Percentiles rank a stretch among this genome's conserved stretches.
phyloP scores from a whole-genome alignment of 805 yeast species.

The Torulaspora quercuum region DNA sequence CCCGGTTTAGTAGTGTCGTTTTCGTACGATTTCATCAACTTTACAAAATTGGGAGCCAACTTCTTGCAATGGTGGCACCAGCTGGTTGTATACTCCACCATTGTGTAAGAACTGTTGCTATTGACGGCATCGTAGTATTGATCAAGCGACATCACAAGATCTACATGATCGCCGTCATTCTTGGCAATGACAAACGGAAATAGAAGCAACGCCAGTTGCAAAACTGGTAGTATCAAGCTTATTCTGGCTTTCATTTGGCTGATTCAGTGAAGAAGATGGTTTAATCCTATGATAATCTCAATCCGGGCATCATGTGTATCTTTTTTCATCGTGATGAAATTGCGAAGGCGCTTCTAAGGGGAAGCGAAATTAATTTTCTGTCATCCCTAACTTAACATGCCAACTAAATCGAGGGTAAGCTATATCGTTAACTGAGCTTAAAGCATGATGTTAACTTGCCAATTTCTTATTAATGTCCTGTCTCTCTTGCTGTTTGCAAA shows the following conservation, averaged over 20 bases:
- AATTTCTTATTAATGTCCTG: slow-evolving; percentile 1
- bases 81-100: slow-evolving; percentile 50
- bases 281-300: no score
- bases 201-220: not conserved
- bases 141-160: slow-evolving; percentile 23
- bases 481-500: slow-evolving; percentile 3
- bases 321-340: no score
- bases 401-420: no score
- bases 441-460: not conserved
- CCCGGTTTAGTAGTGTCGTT: slow-evolving; percentile 12
- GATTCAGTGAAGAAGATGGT: no score
- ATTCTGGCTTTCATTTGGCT: not conserved
- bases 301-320: no score
- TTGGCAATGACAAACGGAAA: not conserved
- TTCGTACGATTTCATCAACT: slow-evolving; percentile 42
- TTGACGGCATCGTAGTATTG: slow-evolving; percentile 32
- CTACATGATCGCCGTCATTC: slow-evolving; percentile 9
- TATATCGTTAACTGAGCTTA: no score
- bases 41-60: slow-evolving; percentile 53
- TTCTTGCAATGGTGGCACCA: slow-evolving; percentile 72
- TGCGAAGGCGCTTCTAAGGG: no score
- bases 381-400: no score
- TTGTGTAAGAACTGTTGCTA: slow-evolving; percentile 28
- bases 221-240: not conserved
- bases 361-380: no score